A percentile compares a stretch with the other conserved stretches of the same genome.
These are phyloP conservation scores for Rhizophagus clarus DNA, from an alignment of 192 early-diverging fungal genomes.

Conservation along the genomic window DNA sequence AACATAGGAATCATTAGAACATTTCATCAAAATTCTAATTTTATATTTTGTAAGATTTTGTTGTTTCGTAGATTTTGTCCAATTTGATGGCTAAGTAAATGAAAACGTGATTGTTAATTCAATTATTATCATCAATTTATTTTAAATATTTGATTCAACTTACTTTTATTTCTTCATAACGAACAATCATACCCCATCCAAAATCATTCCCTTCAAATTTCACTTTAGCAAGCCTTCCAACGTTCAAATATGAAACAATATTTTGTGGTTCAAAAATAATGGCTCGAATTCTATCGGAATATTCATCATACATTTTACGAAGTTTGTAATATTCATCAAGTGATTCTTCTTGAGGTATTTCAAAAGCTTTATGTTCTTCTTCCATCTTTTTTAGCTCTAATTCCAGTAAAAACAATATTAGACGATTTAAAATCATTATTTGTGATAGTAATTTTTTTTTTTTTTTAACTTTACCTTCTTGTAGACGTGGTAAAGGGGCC, in stretches of 20 bases:
- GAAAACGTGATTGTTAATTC: background rate
- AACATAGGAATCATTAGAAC: background rate
- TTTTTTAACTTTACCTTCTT: conserved; percentile 55
- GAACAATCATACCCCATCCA: conserved; percentile 91
- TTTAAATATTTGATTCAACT: conserved; percentile 7
- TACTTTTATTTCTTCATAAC: conserved; percentile 59
- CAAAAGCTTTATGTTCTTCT: conserved; percentile 50
- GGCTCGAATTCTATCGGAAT: conserved; percentile 65
- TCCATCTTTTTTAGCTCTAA: conserved; percentile 62
- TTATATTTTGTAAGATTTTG: background rate
- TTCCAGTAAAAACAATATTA: background rate
- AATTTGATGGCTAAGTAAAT: background rate
- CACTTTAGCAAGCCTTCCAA: conserved; percentile 78
- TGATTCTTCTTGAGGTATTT: conserved; percentile 69
- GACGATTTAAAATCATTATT: background rate
- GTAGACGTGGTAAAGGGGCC: conserved; percentile 76
- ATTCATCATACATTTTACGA: conserved; percentile 66
- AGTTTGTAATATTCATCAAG: conserved; percentile 79
- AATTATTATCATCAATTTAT: no score
- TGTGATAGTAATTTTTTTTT: background rate
- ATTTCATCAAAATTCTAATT: background rate
- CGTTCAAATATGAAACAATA: conserved; percentile 81
- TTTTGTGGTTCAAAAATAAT: conserved; percentile 84
- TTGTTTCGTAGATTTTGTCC: background rate
- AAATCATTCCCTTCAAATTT: conserved; percentile 69